phyloP scores from a whole-genome alignment of 306 rosid species.

The Myrica gale region DNA sequence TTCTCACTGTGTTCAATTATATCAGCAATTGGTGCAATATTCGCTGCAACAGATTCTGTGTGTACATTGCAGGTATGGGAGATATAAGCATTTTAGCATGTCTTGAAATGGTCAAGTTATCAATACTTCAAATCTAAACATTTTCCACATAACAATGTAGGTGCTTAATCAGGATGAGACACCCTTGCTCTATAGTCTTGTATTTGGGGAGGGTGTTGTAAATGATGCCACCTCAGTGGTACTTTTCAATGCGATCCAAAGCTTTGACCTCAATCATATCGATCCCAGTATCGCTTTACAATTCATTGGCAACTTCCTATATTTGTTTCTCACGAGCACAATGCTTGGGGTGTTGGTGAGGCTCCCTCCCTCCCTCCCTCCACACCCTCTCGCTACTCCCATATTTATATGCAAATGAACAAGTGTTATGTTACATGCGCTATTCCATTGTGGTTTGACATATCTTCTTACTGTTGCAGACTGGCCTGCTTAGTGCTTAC shows the following conservation, averaged over 20 bases:
- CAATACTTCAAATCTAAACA: slow-evolving; percentile 24
- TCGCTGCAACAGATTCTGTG: slow-evolving; percentile 98
- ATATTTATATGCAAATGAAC: background rate
- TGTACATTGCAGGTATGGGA: slow-evolving; percentile 92
- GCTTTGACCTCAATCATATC: slow-evolving; percentile 69
- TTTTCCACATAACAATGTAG: slow-evolving; percentile 48
- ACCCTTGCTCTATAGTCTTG: slow-evolving; percentile 95
- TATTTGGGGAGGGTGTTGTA: slow-evolving; percentile 97
- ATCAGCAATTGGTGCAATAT: slow-evolving; percentile 93
- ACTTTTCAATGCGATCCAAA: slow-evolving; percentile 93
- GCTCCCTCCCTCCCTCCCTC: slow-evolving; percentile 24
- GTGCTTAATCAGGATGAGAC: slow-evolving; percentile 95
- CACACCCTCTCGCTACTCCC: slow-evolving; percentile 1
- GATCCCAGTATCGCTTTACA: slow-evolving; percentile 57
- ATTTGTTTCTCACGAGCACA: slow-evolving; percentile 75
- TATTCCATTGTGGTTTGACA: slow-evolving; percentile 30
- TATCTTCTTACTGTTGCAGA: slow-evolving; percentile 46
- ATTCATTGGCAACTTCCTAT: slow-evolving; percentile 72
- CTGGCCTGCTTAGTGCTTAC: slow-evolving; percentile 90
- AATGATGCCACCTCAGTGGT: slow-evolving; percentile 98
- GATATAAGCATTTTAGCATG: slow-evolving; percentile 7
- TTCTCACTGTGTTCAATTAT: slow-evolving; percentile 20
- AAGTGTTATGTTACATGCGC: slow-evolving; percentile 7
- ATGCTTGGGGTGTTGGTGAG: slow-evolving; percentile 79
- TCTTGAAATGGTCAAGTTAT: slow-evolving; percentile 25